A percentile compares a stretch with the other conserved stretches of the same genome.
These are phyloP conservation scores for Tuctoria greenei DNA, from an alignment of 176 grass and related monocot genomes.

Conservation along the genomic window DNA sequence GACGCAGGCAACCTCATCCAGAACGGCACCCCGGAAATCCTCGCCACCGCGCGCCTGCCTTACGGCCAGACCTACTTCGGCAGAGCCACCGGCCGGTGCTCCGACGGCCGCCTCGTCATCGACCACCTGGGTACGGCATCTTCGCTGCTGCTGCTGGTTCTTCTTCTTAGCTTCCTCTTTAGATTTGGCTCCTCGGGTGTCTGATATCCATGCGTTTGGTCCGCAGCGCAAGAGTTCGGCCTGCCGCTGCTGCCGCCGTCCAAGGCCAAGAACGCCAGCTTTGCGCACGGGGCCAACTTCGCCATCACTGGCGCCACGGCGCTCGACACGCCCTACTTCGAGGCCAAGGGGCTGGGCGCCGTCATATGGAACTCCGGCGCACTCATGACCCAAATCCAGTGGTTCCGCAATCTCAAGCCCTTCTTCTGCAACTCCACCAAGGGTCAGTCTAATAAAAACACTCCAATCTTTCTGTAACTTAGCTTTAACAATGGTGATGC, in stretches of 20 bases:
- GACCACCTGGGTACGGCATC: conserved; percentile 58
- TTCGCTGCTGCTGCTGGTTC: too few species aligned
- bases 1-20: conserved; percentile 75
- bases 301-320: conserved; percentile 92
- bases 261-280: conserved; percentile 56
- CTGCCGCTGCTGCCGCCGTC: conserved; percentile 76
- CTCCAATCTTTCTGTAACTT: not conserved
- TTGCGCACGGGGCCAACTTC: conserved; percentile 77
- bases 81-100: conserved; percentile 70
- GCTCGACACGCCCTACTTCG: conserved; percentile 75
- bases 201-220: conserved; percentile 18
- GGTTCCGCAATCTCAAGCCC: conserved; percentile 83
- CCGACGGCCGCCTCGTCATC: conserved; percentile 81
- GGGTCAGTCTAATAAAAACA: conserved; percentile 40
- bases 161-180: not conserved
- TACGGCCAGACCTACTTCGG: conserved; percentile 84
- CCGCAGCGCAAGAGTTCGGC: conserved; percentile 65
- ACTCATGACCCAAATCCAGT: conserved; percentile 83
- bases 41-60: conserved; percentile 61
- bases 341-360: conserved; percentile 49
- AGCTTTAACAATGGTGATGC: not conserved
- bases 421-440: conserved; percentile 66
- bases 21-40: conserved; percentile 44
- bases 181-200: conserved; percentile 13
- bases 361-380: conserved; percentile 77